A percentile compares a stretch with the other conserved stretches of the same genome.
Evolutionary conservation across 2,329 filamentous ascomycete genomes (phyloP).

Genomic region (Colletotrichum liaoningense): DNA sequence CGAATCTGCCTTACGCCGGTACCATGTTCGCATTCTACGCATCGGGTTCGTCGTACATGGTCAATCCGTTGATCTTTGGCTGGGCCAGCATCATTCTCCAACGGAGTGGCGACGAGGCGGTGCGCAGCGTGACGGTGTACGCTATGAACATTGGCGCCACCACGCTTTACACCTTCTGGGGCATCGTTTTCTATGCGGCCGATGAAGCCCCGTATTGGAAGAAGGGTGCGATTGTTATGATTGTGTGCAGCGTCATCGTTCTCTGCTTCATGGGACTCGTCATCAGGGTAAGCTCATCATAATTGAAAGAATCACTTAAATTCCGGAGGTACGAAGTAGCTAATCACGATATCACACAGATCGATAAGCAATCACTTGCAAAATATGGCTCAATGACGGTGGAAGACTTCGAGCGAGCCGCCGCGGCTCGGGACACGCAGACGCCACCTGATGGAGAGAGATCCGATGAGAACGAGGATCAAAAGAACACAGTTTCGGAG

Average conservation of each 20-base stretch:
- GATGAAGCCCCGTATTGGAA: slow-evolving; percentile 50
- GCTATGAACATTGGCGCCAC: slow-evolving; percentile 51
- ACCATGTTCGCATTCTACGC: slow-evolving; percentile 47
- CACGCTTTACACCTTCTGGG: slow-evolving; percentile 54
- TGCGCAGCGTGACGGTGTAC: slow-evolving; percentile 49
- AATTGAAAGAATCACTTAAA: background rate
- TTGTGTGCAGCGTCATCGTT: slow-evolving; percentile 37
- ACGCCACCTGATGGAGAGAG: background rate
- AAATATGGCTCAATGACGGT: slow-evolving; percentile 6
- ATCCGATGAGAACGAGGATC: background rate
- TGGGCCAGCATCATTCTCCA: slow-evolving; percentile 53
- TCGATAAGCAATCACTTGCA: slow-evolving; percentile 2
- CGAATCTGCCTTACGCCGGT: slow-evolving; percentile 42
- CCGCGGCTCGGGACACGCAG: background rate
- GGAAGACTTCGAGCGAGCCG: background rate
- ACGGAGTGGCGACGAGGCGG: slow-evolving; percentile 50
- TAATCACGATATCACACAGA: background rate
- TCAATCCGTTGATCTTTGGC: slow-evolving; percentile 52
- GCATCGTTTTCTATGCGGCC: slow-evolving; percentile 49
- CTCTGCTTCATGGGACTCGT: slow-evolving; percentile 31
- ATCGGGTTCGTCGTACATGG: slow-evolving; percentile 52
- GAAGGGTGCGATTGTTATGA: slow-evolving; percentile 50
- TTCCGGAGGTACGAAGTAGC: background rate
- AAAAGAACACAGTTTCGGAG: background rate
- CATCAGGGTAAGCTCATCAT: slow-evolving; percentile 22